Base-by-base conservation (phyloP, 1,139 yeast species). In the Pichiaceae sp. region DNA sequence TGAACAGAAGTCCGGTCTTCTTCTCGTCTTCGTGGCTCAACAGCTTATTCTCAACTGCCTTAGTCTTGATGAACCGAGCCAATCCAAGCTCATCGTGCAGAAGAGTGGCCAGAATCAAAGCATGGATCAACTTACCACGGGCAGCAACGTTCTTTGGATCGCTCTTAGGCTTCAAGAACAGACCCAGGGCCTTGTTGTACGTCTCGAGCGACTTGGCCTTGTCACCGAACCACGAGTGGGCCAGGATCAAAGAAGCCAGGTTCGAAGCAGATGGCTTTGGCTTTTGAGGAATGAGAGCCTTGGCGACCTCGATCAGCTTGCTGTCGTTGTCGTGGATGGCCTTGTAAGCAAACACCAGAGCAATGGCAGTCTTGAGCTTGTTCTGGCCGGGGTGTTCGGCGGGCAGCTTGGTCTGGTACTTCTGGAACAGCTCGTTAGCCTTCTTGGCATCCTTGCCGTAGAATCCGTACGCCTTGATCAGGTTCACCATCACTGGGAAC, bases 41-140 rank as follows among this genome's bases (percentile, higher is more conserved):
- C 1, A 72, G 47, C 9, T 49, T 58, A 39, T 68, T 68, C 31
- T 62, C 67, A 3, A 64, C 51, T 1, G 80, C 74, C 45, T 76
- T 78, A 31, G 74, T 77, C 43, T 70, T 66, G n/a, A 80, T 58
- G 32, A 78, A 66, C 31, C 68, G 64, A 0, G 86, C 85, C 53
- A 81, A 70, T 39, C 75, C 78, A 29, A 84, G 54, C 48, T 81
- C 86, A 28, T 65, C 61, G 27, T 67, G 65, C 17, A 66, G 59
- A 27, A 81, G 56, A 37, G 61, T 64, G 1, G 74, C 66, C 17
- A 75, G 48, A 17, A 78, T 57, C 36, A 79, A 57, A 1, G 81
- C 59, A 45, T 78, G 78, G 0, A 79, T 69, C 17, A 78, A 49
- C 20, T 61, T 45, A 0, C 78, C 78, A 17, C 71, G 59, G 2